phyloP scores from a whole-genome alignment of 768 basidiomycete species.

The Rhodotorula paludigena region DNA sequence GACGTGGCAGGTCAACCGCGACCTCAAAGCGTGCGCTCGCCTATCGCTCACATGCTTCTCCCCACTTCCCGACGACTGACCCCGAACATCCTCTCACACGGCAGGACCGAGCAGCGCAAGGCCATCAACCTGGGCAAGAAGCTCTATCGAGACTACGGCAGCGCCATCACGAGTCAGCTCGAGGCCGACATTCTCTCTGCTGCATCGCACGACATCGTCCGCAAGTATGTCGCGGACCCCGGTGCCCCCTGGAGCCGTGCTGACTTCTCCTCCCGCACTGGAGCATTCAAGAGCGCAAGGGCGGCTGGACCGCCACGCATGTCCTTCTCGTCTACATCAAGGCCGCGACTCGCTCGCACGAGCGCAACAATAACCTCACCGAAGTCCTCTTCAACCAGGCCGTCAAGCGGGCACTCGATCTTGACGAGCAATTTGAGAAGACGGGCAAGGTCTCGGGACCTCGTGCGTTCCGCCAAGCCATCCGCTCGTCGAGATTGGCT shows the following conservation, averaged over 20 bases:
- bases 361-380: slow-evolving; percentile 30
- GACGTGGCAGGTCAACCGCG: slow-evolving; percentile 11
- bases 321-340: slow-evolving; percentile 38
- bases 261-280: no score
- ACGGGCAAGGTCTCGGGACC: slow-evolving; percentile 28
- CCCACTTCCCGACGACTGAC: not conserved
- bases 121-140: not conserved
- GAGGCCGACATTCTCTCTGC: slow-evolving; percentile 13
- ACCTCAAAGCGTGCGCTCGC: slow-evolving; percentile 10
- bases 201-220: slow-evolving; percentile 4
- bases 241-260: not conserved
- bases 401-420: slow-evolving; percentile 25
- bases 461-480: not conserved
- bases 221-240: slow-evolving; percentile 1
- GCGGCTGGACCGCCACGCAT: slow-evolving; percentile 32
- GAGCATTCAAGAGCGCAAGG: slow-evolving; percentile 7
- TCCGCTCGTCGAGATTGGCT: not conserved
- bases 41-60: not conserved
- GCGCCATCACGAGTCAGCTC: not conserved
- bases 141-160: not conserved
- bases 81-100: not conserved
- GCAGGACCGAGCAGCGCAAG: not conserved
- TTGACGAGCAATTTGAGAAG: slow-evolving; percentile 38
- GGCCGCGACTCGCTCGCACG: slow-evolving; percentile 15
- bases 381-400: slow-evolving; percentile 37